A percentile compares a stretch with the other conserved stretches of the same genome.
Evolutionary conservation across 495 filamentous ascomycete species (phyloP).

Genomic region (Sordaria brevicollis): DNA sequence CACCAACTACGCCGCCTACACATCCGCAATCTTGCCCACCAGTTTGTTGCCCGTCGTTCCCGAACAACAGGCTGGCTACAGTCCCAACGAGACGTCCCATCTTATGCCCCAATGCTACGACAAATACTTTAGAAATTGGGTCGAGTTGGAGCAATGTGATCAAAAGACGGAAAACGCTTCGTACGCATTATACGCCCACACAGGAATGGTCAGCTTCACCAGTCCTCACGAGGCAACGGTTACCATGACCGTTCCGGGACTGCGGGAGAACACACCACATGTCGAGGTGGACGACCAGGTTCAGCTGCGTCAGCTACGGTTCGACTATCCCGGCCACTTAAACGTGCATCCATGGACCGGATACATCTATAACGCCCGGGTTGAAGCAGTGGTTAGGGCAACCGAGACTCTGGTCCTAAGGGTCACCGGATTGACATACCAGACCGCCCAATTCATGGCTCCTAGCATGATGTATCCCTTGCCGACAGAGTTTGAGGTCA

Average conservation of each 20-base stretch:
- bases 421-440: slow-evolving; percentile 3
- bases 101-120: slow-evolving; percentile 8
- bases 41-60: not conserved
- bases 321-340: slow-evolving; percentile 6
- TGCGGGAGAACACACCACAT: slow-evolving; percentile 32
- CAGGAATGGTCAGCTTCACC: not conserved
- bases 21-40: not conserved
- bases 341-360: slow-evolving; percentile 16
- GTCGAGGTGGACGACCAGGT: slow-evolving; percentile 33
- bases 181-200: slow-evolving; percentile 13
- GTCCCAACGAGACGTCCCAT: not conserved
- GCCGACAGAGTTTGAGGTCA: not conserved
- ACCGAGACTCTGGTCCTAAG: slow-evolving; percentile 9
- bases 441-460: not conserved
- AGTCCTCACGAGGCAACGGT: not conserved
- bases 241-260: slow-evolving; percentile 25
- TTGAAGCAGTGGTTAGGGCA: slow-evolving; percentile 10
- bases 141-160: slow-evolving; percentile 10
- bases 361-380: slow-evolving; percentile 16
- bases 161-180: slow-evolving; percentile 13
- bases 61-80: not conserved
- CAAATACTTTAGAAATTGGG: slow-evolving; percentile 8
- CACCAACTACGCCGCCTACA: slow-evolving; percentile 1
- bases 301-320: slow-evolving; percentile 30
- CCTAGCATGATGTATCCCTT: not conserved